Evolutionary conservation across 2,329 filamentous ascomycete species (phyloP).

Genomic region (Leptographium radiaticola): DNA sequence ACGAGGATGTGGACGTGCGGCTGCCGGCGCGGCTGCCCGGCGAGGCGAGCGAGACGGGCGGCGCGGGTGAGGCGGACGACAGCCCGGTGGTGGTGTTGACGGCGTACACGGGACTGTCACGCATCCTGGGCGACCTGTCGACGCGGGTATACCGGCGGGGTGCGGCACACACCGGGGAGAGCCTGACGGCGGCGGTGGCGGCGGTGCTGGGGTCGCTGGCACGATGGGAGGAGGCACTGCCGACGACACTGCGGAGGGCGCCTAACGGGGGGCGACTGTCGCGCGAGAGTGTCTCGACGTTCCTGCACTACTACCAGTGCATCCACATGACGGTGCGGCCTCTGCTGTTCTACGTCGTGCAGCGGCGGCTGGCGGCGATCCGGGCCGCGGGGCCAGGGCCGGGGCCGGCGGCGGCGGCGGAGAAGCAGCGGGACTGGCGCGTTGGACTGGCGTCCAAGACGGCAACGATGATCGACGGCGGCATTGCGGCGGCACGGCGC

Average conservation of each 20-base stretch:
- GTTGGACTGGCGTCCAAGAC: constrained; percentile 33
- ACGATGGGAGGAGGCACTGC: constrained; percentile 35
- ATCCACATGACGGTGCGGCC: constrained; percentile 44
- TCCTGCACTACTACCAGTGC: constrained; percentile 43
- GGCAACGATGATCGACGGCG: constrained; percentile 37
- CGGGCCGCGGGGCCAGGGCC: constrained; percentile 11
- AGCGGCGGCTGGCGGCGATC: constrained; percentile 26
- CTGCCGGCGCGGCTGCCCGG: constrained; percentile 21
- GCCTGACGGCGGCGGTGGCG: constrained; percentile 35
- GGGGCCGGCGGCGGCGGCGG: constrained; percentile 1
- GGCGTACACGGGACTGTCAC: constrained; percentile 38
- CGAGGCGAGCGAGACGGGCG: constrained; percentile 13
- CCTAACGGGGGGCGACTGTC: constrained; percentile 26
- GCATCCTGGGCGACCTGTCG: constrained; percentile 35
- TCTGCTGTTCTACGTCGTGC: constrained; percentile 38
- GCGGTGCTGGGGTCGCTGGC: constrained; percentile 35
- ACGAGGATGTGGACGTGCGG: constrained; percentile 36
- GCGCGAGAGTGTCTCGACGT: constrained; percentile 24
- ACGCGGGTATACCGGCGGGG: constrained; percentile 32
- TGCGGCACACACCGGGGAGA: constrained; percentile 19
- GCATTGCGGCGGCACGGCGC: constrained; percentile 34
- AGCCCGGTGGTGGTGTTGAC: constrained; percentile 34
- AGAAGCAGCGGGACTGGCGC: constrained; percentile 29
- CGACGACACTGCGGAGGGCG: constrained; percentile 32
- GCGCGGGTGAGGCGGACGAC: constrained; percentile 17